Conservation (phyloP, 805 yeast species). For the Kodamaea restingae region DNA sequence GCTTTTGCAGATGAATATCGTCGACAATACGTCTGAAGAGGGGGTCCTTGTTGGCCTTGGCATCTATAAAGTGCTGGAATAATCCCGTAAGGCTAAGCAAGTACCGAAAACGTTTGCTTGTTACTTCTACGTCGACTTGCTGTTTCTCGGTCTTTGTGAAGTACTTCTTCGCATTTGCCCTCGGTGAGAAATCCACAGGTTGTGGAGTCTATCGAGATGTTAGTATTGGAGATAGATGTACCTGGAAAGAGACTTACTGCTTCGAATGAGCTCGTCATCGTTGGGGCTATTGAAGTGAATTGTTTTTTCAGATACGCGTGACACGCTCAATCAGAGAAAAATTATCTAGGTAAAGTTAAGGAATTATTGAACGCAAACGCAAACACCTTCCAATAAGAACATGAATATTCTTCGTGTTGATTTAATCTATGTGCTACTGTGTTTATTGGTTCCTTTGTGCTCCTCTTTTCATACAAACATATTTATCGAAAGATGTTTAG, state of each 20-base stretch:
- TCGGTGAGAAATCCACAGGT: slow-evolving; percentile 1
- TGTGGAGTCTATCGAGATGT: slow-evolving; percentile 4
- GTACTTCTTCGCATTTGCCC: slow-evolving; percentile 2
- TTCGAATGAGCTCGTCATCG: slow-evolving; percentile 10
- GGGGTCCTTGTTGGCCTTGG: slow-evolving; percentile 60
- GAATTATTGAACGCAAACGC: too few species aligned
- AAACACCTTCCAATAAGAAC: too few species aligned
- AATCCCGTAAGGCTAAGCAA: slow-evolving; percentile 60
- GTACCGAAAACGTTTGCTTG: slow-evolving; percentile 64
- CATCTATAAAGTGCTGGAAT: slow-evolving; percentile 64
- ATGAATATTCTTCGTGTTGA: too few species aligned
- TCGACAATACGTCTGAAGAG: slow-evolving; percentile 51
- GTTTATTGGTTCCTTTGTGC: too few species aligned
- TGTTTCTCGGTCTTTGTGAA: slow-evolving; percentile 4
- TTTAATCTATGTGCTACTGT: too few species aligned
- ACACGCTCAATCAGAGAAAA: not conserved
- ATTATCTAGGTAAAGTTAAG: too few species aligned
- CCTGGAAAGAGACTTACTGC: slow-evolving; percentile 5
- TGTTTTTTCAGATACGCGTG: too few species aligned
- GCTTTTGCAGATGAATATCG: slow-evolving; percentile 19
- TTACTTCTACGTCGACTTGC: slow-evolving; percentile 39
- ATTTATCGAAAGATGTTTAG: too few species aligned
- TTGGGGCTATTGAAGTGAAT: slow-evolving; percentile 1
- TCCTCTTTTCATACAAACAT: too few species aligned
- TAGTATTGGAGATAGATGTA: slow-evolving; percentile 1